Evolutionary conservation across 176 grass and related monocot genomes (phyloP).

Genomic region (Leersia perrieri): DNA sequence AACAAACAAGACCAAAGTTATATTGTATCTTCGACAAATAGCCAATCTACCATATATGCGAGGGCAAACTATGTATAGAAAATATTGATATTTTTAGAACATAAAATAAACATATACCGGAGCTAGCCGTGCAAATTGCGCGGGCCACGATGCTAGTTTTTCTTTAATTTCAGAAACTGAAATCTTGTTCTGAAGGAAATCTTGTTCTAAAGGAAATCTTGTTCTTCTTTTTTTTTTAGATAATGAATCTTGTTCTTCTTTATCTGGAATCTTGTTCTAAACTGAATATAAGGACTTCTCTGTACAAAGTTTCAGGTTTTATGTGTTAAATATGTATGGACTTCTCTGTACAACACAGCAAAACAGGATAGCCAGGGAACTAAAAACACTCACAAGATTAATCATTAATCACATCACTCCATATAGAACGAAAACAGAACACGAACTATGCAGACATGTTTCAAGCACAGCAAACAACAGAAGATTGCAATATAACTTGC

Average conservation of each 20-base stretch:
- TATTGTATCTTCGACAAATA: no score
- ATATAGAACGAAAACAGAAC: background rate
- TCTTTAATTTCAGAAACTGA: background rate
- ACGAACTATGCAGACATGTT: background rate
- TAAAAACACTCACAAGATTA: background rate
- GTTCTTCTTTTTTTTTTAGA: no score
- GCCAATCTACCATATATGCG: no score
- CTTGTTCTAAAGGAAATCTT: no score
- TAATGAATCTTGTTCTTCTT: no score
- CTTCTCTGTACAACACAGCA: background rate
- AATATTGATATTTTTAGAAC: no score
- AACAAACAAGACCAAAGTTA: no score
- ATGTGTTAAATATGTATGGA: slow-evolving; percentile 3
- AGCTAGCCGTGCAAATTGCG: no score
- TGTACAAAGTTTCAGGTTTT: background rate
- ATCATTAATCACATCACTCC: background rate
- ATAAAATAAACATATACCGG: no score
- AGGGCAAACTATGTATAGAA: no score
- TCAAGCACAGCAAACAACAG: background rate
- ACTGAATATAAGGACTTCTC: background rate
- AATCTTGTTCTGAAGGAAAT: no score
- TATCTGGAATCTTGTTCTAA: background rate
- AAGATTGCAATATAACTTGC: slow-evolving; percentile 19
- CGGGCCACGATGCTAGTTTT: no score
- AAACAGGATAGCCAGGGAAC: background rate